Percentiles rank a stretch among this genome's conserved stretches.
phyloP scores from a whole-genome alignment of 345 rosid species.

The Kandelia obovata region DNA sequence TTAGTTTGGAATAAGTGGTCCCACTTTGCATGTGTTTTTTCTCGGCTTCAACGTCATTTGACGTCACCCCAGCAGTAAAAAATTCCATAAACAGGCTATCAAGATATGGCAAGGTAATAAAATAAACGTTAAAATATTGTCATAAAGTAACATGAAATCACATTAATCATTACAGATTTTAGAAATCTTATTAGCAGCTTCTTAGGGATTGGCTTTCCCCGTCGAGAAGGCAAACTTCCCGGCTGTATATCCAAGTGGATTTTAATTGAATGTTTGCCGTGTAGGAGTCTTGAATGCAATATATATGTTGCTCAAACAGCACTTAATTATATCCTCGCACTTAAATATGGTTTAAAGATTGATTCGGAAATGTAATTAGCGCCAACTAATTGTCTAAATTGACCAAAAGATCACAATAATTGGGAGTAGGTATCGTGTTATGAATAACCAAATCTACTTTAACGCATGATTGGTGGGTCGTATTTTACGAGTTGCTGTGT shows the following conservation, averaged over 20 bases:
- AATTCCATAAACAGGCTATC: neutral
- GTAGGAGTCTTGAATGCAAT: neutral
- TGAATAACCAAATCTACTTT: constrained; percentile 44
- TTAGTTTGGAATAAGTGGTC: constrained; percentile 4
- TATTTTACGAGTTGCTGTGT: constrained; percentile 44
- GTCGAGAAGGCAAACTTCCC: constrained; percentile 1
- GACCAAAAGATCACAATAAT: constrained; percentile 17
- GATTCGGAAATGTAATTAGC: neutral
- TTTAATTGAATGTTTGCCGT: neutral
- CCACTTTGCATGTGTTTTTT: constrained; percentile 10
- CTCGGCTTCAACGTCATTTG: neutral
- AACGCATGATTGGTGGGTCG: constrained; percentile 55
- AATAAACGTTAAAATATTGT: constrained; percentile 7
- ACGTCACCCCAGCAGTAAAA: constrained; percentile 29
- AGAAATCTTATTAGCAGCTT: constrained; percentile 40
- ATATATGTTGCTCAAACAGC: neutral
- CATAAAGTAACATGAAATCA: constrained; percentile 7
- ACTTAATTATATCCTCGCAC: too few species aligned
- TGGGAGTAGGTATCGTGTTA: constrained; percentile 17
- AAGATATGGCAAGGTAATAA: neutral
- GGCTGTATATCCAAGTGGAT: constrained; percentile 14
- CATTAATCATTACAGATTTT: constrained; percentile 38
- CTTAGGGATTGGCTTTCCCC: constrained; percentile 20
- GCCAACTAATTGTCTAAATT: constrained; percentile 2
- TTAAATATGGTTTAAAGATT: neutral